Conservation (phyloP, 1,139 yeast genomes). For the Yamadazyma membranifaciens region DNA sequence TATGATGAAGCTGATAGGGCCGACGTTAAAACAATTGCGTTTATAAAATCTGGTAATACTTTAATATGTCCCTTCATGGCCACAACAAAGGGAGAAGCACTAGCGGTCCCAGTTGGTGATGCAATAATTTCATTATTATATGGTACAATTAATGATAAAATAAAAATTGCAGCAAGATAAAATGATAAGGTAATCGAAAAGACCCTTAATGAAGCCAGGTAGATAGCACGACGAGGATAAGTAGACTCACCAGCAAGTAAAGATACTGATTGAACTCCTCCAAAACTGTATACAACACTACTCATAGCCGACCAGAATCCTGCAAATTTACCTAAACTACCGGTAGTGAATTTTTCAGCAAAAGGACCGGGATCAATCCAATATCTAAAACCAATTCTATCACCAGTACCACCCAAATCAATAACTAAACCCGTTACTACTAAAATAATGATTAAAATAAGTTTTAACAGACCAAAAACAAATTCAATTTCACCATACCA, state of each 20-base stretch:
- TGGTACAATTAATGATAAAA: slow-evolving; percentile 47
- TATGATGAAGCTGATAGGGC: slow-evolving; percentile 54
- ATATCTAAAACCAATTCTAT: slow-evolving; percentile 38
- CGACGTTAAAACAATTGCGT: slow-evolving; percentile 50
- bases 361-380: slow-evolving; percentile 47
- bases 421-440: slow-evolving; percentile 41
- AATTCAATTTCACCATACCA: slow-evolving; percentile 49
- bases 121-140: slow-evolving; percentile 33
- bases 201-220: slow-evolving; percentile 70
- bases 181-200: slow-evolving; percentile 67
- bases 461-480: slow-evolving; percentile 39
- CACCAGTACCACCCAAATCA: slow-evolving; percentile 37
- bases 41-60: slow-evolving; percentile 48
- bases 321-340: slow-evolving; percentile 56
- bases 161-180: slow-evolving; percentile 46
- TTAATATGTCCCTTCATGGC: slow-evolving; percentile 38
- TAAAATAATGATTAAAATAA: slow-evolving; percentile 56
- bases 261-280: slow-evolving; percentile 56
- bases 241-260: slow-evolving; percentile 83
- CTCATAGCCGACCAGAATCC: slow-evolving; percentile 77
- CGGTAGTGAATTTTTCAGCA: slow-evolving; percentile 52
- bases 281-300: slow-evolving; percentile 79
- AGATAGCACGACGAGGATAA: slow-evolving; percentile 65
- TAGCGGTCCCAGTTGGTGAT: slow-evolving; percentile 27
- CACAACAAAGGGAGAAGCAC: slow-evolving; percentile 42